A percentile compares a stretch with the other conserved stretches of the same genome.
Evolutionary conservation across 2,329 filamentous ascomycete genomes (phyloP).

Genomic region (Sclerotinia sclerotiorum): DNA sequence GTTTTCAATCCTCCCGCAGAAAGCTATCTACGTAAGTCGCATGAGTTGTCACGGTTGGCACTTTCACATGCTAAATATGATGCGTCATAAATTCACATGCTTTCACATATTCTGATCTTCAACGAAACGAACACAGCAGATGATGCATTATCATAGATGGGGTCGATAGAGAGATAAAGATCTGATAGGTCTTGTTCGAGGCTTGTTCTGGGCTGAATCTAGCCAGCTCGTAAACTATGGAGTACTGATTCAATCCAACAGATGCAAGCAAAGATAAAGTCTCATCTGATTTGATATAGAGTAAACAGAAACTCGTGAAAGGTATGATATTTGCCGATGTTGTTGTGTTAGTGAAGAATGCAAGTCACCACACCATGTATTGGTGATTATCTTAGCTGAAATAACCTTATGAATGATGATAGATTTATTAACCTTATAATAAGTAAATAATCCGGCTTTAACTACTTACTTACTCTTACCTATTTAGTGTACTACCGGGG

Average conservation of each 20-base stretch:
- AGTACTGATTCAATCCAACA: not conserved
- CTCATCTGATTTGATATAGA: not conserved
- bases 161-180: not conserved
- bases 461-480: too few species aligned
- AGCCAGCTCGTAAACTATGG: not conserved
- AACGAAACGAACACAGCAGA: not conserved
- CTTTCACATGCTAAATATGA: conserved; percentile 11
- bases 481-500: not conserved
- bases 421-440: too few species aligned
- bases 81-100: not conserved
- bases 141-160: conserved; percentile 2
- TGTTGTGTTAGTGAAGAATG: too few species aligned
- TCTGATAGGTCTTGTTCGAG: not conserved
- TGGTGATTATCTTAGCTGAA: too few species aligned
- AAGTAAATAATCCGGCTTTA: too few species aligned
- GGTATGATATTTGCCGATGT: not conserved
- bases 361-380: not conserved
- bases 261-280: not conserved
- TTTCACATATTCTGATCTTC: not conserved
- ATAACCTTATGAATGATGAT: too few species aligned
- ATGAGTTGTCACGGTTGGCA: not conserved
- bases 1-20: not conserved
- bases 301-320: not conserved
- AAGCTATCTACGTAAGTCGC: not conserved
- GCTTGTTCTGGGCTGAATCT: not conserved